Base-by-base conservation (phyloP, 139 green algal genomes). In the Pedinophyceae sp. region DNA sequence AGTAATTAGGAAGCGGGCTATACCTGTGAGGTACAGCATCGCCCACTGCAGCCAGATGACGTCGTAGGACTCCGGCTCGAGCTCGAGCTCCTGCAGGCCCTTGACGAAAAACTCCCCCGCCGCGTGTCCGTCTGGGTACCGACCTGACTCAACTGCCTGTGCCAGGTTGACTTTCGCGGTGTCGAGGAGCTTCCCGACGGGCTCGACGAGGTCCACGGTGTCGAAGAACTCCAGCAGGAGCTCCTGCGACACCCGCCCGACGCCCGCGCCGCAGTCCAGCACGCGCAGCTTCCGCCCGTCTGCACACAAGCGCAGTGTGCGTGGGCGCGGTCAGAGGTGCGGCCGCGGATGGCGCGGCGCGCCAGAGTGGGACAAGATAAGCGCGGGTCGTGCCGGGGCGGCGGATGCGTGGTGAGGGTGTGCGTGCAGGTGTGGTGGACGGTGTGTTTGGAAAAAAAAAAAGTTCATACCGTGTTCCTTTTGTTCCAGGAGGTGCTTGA, bases 1-100 rank as follows among this genome's bases (percentile, higher is more conserved):
- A 30, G 39, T 4, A 24, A 0, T 2, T 3, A 38, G 7, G 49
- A 1, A 50, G 2, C 30, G 0, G 16, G 26, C 5, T 2, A 1
- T 75, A 52, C 96, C 89, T 49, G 85, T 94, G 1, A 97, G 69
- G 66, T 97, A 95, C 38, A 95, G 77, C 25, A 93, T 68, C 23
- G 65, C 73, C 82, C 82, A 92, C 52, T 92, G 82, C 29, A 89
- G 52, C 82, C 82, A 92, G 3, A 92, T 70, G 13, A 78, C 60
- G 60, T 92, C 79, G 50, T 93, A 93, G 5, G 71, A 19, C 24
- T 40, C 54, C 24, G 38, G 19, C 26, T 77, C 63, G 34, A 43
- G 10, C 19, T 19, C 6, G 34, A 81, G 77, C 13, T 57, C 54
- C 58, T 76, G 39, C 50, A 66, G 30, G 3, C 62, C 60, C 57